phyloP scores from a whole-genome alignment of 768 basidiomycete genomes.

The Saitozyma sp. region DNA sequence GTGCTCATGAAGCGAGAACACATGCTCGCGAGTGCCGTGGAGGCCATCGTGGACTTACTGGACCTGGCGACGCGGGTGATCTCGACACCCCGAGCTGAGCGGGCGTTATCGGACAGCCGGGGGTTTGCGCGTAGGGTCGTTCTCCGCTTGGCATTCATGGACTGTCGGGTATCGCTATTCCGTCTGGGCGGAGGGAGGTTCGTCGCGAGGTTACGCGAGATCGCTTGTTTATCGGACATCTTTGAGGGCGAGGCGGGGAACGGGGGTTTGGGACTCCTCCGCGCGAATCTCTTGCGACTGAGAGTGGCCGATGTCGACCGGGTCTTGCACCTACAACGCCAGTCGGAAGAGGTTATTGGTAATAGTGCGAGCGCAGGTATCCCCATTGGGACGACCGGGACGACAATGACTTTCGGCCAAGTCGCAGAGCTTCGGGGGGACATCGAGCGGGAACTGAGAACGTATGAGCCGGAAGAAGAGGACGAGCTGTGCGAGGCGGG shows the following conservation, averaged over 20 bases:
- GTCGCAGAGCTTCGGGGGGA: neutral
- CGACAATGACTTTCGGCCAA: too few species aligned
- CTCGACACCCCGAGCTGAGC: neutral
- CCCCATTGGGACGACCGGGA: too few species aligned
- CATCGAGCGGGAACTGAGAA: neutral
- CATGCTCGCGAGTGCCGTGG: neutral
- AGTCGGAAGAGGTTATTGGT: too few species aligned
- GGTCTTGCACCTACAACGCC: neutral
- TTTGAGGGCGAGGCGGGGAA: neutral
- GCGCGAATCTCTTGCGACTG: neutral
- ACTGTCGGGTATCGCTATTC: constrained; percentile 3
- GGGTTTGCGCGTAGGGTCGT: neutral
- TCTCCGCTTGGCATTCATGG: neutral
- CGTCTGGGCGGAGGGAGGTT: constrained; percentile 5
- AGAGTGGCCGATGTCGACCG: neutral
- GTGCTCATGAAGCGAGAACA: neutral
- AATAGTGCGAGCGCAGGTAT: too few species aligned
- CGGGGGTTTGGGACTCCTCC: neutral
- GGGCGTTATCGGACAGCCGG: neutral
- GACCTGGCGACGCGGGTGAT: neutral
- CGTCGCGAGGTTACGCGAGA: neutral
- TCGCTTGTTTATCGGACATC: neutral
- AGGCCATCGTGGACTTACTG: neutral
- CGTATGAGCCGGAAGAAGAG: neutral
- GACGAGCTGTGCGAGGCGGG: neutral